These are phyloP conservation scores for Bjerkandera adusta DNA, from an alignment of 1,284 basidiomycete genomes.

Conservation along the genomic window DNA sequence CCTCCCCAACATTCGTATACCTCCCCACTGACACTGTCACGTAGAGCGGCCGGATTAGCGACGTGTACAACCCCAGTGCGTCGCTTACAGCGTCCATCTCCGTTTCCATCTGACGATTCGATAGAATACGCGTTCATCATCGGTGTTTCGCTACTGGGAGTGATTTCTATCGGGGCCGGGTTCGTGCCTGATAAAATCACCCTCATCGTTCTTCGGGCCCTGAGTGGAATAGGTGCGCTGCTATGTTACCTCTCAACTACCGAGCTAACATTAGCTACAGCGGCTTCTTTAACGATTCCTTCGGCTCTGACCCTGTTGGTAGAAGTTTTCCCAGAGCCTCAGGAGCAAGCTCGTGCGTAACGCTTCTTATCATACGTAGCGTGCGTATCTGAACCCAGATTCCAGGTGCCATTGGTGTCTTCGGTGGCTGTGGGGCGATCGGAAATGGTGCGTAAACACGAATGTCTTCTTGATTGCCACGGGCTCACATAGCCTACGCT, in stretches of 20 bases:
- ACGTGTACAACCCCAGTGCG: conserved; percentile 34
- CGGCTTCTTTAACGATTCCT: conserved; percentile 44
- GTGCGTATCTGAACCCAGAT: neutral
- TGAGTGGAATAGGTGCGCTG: conserved; percentile 38
- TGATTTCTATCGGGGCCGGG: conserved; percentile 38
- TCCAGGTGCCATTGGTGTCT: conserved; percentile 37
- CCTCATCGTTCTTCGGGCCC: conserved; percentile 41
- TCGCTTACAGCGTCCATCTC: conserved; percentile 1
- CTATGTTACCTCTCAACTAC: neutral
- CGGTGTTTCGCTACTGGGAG: conserved; percentile 35
- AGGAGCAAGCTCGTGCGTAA: conserved; percentile 37
- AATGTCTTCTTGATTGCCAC: no score
- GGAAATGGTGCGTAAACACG: conserved; percentile 37
- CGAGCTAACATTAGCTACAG: conserved; percentile 21
- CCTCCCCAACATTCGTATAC: neutral
- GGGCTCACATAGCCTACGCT: neutral
- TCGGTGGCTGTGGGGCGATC: conserved; percentile 43
- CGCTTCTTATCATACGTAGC: neutral
- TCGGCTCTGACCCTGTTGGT: conserved; percentile 47
- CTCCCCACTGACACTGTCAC: neutral
- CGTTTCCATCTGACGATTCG: neutral
- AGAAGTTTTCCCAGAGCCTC: conserved; percentile 41
- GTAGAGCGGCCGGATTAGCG: conserved; percentile 31
- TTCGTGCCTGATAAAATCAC: conserved; percentile 40
- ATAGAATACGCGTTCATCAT: conserved; percentile 29